Evolutionary conservation across 176 grass and related monocot genomes (phyloP).

Genomic region (Lolium rigidum): DNA sequence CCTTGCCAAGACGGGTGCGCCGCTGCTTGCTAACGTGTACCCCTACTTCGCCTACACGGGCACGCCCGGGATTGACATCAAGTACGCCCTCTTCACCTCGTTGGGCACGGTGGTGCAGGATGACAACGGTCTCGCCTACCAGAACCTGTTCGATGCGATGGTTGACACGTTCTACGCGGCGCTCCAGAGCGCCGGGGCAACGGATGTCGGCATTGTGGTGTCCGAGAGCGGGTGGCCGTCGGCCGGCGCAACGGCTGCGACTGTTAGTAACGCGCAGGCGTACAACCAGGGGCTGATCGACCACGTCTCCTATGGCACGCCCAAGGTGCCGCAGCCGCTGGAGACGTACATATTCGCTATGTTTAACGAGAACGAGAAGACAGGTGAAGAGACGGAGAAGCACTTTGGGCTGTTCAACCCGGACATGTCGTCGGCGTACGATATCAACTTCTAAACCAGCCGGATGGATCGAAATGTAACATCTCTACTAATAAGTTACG

Average conservation of each 20-base stretch:
- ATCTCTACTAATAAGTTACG: no score
- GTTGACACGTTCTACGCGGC: slow-evolving; percentile 65
- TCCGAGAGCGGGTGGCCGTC: slow-evolving; percentile 94
- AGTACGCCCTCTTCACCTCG: slow-evolving; percentile 59
- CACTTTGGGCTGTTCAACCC: slow-evolving; percentile 79
- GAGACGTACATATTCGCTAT: slow-evolving; percentile 90
- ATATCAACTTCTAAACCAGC: neutral
- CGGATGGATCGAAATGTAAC: no score
- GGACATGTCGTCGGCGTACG: slow-evolving; percentile 31
- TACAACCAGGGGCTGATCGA: slow-evolving; percentile 70
- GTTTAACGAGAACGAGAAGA: slow-evolving; percentile 89
- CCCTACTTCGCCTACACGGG: slow-evolving; percentile 54
- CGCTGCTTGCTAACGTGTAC: slow-evolving; percentile 72
- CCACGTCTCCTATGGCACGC: slow-evolving; percentile 61
- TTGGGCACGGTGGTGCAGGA: slow-evolving; percentile 47
- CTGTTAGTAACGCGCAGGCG: slow-evolving; percentile 57
- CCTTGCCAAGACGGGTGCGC: slow-evolving; percentile 41
- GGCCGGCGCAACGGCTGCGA: slow-evolving; percentile 51
- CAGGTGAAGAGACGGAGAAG: slow-evolving; percentile 52
- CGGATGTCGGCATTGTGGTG: slow-evolving; percentile 53
- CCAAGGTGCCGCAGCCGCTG: slow-evolving; percentile 58
- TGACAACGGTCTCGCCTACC: slow-evolving; percentile 41
- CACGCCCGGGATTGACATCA: slow-evolving; percentile 22
- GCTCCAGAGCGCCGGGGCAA: slow-evolving; percentile 53
- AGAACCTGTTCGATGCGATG: slow-evolving; percentile 65